These are phyloP conservation scores for Ustilago crameri DNA, from an alignment of 1,284 basidiomycete species.

Conservation along the genomic window DNA sequence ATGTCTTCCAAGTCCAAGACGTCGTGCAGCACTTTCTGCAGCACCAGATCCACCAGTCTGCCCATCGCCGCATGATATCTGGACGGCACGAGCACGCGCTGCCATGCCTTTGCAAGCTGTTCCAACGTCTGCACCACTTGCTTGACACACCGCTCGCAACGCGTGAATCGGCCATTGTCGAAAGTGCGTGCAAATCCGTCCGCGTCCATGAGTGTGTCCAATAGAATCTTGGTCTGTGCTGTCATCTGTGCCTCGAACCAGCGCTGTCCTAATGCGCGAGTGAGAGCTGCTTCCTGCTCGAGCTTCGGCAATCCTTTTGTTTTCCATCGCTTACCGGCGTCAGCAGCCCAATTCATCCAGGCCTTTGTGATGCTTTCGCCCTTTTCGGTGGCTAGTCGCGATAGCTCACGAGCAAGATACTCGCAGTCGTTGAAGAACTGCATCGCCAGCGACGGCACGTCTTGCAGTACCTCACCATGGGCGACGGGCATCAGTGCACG, in stretches of 20 bases:
- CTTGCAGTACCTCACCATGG: conserved; percentile 73
- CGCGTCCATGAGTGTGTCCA: conserved; percentile 74
- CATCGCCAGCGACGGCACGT: conserved; percentile 76
- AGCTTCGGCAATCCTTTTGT: conserved; percentile 29
- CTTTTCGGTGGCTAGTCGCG: conserved; percentile 48
- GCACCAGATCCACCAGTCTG: conserved; percentile 77
- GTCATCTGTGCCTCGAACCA: conserved; percentile 58
- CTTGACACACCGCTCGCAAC: conserved; percentile 79
- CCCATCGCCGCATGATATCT: conserved; percentile 73
- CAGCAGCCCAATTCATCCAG: conserved; percentile 17
- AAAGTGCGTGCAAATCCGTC: conserved; percentile 79
- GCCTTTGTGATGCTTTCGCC: conserved; percentile 61
- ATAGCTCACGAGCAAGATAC: conserved; percentile 73
- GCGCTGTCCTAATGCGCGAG: conserved; percentile 44
- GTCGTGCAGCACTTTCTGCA: conserved; percentile 78
- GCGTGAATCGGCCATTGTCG: conserved; percentile 80
- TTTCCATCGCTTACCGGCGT: conserved; percentile 23
- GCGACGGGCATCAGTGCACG: conserved; percentile 82
- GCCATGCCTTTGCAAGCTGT: conserved; percentile 76
- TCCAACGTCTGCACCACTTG: conserved; percentile 78
- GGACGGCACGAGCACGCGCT: conserved; percentile 72
- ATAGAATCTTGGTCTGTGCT: conserved; percentile 70
- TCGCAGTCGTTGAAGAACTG: conserved; percentile 87
- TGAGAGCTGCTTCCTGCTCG: conserved; percentile 38
- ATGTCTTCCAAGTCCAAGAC: conserved; percentile 87